phyloP scores from a whole-genome alignment of 345 rosid species.

The Bruguiera parviflora region DNA sequence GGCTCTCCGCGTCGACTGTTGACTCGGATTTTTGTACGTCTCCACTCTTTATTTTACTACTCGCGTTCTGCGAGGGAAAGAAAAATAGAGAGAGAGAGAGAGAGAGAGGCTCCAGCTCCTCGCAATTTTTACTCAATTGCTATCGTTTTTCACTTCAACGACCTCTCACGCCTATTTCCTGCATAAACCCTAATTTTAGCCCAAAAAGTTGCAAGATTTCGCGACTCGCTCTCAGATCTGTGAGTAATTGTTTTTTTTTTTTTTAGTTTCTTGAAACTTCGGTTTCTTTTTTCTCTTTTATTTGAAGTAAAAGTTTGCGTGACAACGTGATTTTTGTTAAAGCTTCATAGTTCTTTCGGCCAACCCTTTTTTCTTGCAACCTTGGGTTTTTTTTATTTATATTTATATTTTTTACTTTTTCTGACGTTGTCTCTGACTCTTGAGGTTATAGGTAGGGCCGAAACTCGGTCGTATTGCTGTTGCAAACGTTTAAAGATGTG shows the following conservation, averaged over 20 bases:
- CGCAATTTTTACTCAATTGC: not conserved
- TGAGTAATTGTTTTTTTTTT: conserved; percentile 8
- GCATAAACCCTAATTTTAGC: conserved; percentile 2
- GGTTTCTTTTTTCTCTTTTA: not conserved
- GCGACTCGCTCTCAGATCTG: conserved; percentile 32
- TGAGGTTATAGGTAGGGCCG: too few species aligned
- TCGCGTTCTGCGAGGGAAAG: not conserved
- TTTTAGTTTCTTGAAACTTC: not conserved
- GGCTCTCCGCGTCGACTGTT: conserved; percentile 46
- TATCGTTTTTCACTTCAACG: not conserved
- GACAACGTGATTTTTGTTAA: not conserved
- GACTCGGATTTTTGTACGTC: conserved; percentile 23
- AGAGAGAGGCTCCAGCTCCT: not conserved
- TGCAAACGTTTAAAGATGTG: not conserved
- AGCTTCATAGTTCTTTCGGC: too few species aligned
- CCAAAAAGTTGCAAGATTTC: conserved; percentile 9
- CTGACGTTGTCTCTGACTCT: too few species aligned
- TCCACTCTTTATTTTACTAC: not conserved
- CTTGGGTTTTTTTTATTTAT: too few species aligned
- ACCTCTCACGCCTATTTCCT: not conserved
- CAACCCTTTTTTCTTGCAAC: too few species aligned
- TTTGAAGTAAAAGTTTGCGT: not conserved
- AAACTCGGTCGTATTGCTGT: too few species aligned
- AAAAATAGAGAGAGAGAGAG: not conserved
- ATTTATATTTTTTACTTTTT: too few species aligned